phyloP scores from a whole-genome alignment of 228 moss, liverwort and hornwort species.

The Sphagnum magellanicum region DNA sequence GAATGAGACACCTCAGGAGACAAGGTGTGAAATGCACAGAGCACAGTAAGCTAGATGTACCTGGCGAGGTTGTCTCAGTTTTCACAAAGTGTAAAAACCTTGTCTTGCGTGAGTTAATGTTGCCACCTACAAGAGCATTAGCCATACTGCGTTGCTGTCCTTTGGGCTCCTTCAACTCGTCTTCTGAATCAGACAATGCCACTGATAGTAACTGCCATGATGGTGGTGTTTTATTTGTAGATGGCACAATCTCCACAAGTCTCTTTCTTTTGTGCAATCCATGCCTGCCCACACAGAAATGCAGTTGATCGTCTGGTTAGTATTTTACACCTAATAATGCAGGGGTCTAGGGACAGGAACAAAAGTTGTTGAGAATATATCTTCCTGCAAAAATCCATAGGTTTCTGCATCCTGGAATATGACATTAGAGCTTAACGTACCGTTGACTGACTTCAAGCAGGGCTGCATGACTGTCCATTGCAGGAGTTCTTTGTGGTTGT shows the following conservation, averaged over 20 bases:
- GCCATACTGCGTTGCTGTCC: constrained; percentile 85
- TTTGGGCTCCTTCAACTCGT: constrained; percentile 71
- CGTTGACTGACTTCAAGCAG: constrained; percentile 65
- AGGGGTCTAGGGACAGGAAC: too few species aligned
- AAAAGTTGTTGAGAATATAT: too few species aligned
- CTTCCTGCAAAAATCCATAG: too few species aligned
- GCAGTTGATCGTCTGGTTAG: not conserved
- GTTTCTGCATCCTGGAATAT: too few species aligned
- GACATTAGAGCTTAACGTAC: constrained; percentile 12
- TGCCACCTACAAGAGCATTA: constrained; percentile 90
- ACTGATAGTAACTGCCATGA: constrained; percentile 74
- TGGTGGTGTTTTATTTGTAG: constrained; percentile 51
- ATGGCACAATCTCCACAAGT: constrained; percentile 31
- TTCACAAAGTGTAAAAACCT: constrained; percentile 70
- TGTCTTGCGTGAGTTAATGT: constrained; percentile 93
- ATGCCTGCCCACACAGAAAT: constrained; percentile 36
- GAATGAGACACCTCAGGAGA: too few species aligned
- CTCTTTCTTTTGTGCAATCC: constrained; percentile 59
- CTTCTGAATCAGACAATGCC: constrained; percentile 65
- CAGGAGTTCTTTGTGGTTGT: constrained; percentile 18
- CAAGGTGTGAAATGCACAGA: too few species aligned
- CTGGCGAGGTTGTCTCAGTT: constrained; percentile 62
- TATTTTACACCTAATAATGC: too few species aligned
- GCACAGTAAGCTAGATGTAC: constrained; percentile 22
- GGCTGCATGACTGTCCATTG: constrained; percentile 32